phyloP scores from a whole-genome alignment of 768 basidiomycete species.

The Boletus insuetus region DNA sequence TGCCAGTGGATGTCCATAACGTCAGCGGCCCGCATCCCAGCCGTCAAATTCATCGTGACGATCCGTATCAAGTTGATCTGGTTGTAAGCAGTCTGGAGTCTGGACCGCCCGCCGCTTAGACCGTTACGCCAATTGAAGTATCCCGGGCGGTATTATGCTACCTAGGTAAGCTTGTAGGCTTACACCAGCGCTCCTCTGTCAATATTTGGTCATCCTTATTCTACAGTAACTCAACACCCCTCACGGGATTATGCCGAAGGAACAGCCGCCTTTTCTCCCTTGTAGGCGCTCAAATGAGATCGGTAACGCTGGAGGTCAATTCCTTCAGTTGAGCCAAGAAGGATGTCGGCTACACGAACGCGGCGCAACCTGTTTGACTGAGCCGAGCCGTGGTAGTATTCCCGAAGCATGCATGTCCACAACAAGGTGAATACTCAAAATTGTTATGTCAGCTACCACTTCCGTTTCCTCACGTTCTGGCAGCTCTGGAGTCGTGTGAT shows the following conservation, averaged over 20 bases:
- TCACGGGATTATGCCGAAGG: too few species aligned
- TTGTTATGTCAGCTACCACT: not conserved
- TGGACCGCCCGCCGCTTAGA: too few species aligned
- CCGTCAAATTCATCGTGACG: not conserved
- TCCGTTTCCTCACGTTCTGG: not conserved
- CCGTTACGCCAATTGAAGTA: too few species aligned
- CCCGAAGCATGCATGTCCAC: not conserved
- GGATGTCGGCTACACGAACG: too few species aligned
- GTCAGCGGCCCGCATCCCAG: not conserved
- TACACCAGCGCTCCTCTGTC: too few species aligned
- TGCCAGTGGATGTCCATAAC: too few species aligned
- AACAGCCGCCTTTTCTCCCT: too few species aligned
- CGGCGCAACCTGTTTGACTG: too few species aligned
- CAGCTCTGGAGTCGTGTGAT: not conserved
- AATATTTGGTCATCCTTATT: not conserved
- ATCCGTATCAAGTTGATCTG: not conserved
- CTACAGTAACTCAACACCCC: not conserved
- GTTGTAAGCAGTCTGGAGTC: too few species aligned
- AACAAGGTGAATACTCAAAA: not conserved
- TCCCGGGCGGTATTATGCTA: too few species aligned
- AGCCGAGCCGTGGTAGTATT: not conserved
- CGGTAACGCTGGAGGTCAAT: not conserved
- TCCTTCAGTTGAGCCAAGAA: too few species aligned
- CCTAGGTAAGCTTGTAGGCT: too few species aligned
- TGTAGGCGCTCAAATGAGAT: not conserved